Base-by-base conservation (phyloP, 2,329 filamentous ascomycete genomes). In the Aspergillus persii region DNA sequence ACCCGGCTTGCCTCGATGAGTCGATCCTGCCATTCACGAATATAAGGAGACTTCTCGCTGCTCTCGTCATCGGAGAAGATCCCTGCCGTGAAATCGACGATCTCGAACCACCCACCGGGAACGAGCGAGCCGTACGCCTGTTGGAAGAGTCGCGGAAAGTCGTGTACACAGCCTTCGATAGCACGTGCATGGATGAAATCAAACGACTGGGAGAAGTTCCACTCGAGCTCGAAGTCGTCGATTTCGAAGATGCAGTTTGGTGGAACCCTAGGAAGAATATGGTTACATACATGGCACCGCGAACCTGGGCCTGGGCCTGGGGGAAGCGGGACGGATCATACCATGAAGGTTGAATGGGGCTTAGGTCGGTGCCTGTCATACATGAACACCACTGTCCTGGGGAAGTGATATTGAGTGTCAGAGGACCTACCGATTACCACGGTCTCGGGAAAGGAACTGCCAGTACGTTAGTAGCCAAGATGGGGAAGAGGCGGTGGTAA, bases 21-120 rank as follows among this genome's bases (percentile, higher is more conserved):
- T 4, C 62, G 63, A 2, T 65, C 61, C 15, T 65, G 58, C 63
- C 69, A 75, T 51, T 72, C 64, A 29, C 60, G 63, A 51, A 71
- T 59, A 26, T 63, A 64, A 29, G 66, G 62, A 4, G 71, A 71
- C 30, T 69, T 63, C 30, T 61, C 58, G 3, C 68, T 50, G 1
- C 69, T 67, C 8, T 68, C 66, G 54, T 76, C 72, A 18, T 75
- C 72, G 23, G 70, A 68, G 27, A 63, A 69, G 31, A 72, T 63
- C 18, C 61, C 68, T 5, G 69, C 65, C 9, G 69, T 68, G 61
- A 66, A 71, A 41, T 71, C 68, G 49, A 82, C 79, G 44, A 82
- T 69, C 61, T 84, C 82, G 29, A 84, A 67, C 69, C 77, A 84
- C 15, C 82, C 82, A 4, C 80, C 81, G 0, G 80, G 81, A 54